Evolutionary conservation across 1,139 yeast species (phyloP).

Genomic region (Geotrichum europaeum): DNA sequence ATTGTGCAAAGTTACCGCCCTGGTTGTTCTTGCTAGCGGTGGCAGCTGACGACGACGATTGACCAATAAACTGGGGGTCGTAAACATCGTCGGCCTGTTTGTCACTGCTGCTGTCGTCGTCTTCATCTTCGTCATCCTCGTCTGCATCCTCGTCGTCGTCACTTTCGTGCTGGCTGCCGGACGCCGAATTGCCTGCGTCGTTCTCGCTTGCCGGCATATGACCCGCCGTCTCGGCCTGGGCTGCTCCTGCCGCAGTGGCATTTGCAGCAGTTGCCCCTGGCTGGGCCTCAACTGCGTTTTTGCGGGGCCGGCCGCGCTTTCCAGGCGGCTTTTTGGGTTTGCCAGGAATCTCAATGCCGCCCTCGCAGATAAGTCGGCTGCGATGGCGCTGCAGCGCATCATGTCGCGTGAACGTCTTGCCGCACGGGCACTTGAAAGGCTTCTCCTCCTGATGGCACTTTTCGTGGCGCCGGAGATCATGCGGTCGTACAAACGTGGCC

Average conservation of each 20-base stretch:
- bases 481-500: conserved; percentile 79
- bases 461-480: conserved; percentile 84
- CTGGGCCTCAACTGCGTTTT: conserved; percentile 16
- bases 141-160: conserved; percentile 2
- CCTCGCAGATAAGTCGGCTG: conserved; percentile 68
- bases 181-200: neutral
- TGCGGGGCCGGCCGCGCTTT: conserved; percentile 31
- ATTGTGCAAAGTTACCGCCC: neutral
- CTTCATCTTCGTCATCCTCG: conserved; percentile 3
- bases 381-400: conserved; percentile 86
- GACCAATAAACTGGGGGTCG: neutral
- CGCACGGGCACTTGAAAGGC: conserved; percentile 77
- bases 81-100: neutral
- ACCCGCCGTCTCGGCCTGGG: neutral
- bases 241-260: neutral
- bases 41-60: neutral
- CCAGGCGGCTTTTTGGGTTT: conserved; percentile 29
- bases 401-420: conserved; percentile 81
- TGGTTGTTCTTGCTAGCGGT: neutral
- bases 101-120: neutral
- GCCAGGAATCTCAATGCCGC: conserved; percentile 48
- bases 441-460: conserved; percentile 74
- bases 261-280: conserved; percentile 11
- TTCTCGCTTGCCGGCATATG: neutral
- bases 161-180: neutral